These are phyloP conservation scores for Trichoderma guizhouense DNA, from an alignment of 2,329 filamentous ascomycete species.

Conservation along the genomic window DNA sequence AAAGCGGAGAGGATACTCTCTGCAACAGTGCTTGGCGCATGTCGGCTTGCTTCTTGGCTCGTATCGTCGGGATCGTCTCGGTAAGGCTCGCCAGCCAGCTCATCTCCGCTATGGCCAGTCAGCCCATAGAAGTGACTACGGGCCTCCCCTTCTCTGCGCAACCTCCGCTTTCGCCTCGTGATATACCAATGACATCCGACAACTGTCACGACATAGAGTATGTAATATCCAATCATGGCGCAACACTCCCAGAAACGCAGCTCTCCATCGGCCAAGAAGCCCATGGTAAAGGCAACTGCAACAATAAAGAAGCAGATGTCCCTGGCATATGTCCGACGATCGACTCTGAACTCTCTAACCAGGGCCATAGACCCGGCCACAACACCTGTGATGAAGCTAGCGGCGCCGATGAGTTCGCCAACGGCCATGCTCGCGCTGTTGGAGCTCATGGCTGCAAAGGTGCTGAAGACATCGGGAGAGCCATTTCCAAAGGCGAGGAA, in stretches of 20 bases:
- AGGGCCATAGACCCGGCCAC: slow-evolving; percentile 97
- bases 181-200: slow-evolving; percentile 90
- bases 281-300: slow-evolving; percentile 81
- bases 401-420: slow-evolving; percentile 90
- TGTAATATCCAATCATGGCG: slow-evolving; percentile 86
- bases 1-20: slow-evolving; percentile 41
- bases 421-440: slow-evolving; percentile 96
- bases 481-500: slow-evolving; percentile 97
- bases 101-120: slow-evolving; percentile 49
- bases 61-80: slow-evolving; percentile 52
- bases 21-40: slow-evolving; percentile 20
- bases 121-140: slow-evolving; percentile 68
- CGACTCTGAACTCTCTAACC: slow-evolving; percentile 91
- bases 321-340: slow-evolving; percentile 82
- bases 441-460: slow-evolving; percentile 95
- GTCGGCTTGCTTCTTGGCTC: slow-evolving; percentile 22
- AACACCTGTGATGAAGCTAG: slow-evolving; percentile 92
- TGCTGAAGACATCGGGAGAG: slow-evolving; percentile 96
- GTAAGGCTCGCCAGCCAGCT: slow-evolving; percentile 57
- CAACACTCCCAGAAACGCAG: slow-evolving; percentile 86
- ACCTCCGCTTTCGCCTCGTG: slow-evolving; percentile 56
- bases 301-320: slow-evolving; percentile 91
- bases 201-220: slow-evolving; percentile 84
- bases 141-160: slow-evolving; percentile 66
- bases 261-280: slow-evolving; percentile 79